phyloP scores from a whole-genome alignment of 2,329 filamentous ascomycete species.

The Aspergillus chevalieri region DNA sequence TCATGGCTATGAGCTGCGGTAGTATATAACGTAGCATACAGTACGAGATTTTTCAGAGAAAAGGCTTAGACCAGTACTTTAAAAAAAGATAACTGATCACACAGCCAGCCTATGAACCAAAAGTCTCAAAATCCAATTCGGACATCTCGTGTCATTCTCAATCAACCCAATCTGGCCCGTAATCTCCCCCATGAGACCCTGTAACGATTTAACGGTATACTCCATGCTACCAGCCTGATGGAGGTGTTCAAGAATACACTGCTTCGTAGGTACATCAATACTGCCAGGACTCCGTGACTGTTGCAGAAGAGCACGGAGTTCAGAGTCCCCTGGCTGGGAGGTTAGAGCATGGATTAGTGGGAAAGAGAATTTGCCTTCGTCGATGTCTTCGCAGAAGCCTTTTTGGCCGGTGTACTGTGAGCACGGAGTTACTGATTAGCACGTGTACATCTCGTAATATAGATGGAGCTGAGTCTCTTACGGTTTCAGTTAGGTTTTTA shows the following conservation, averaged over 20 bases:
- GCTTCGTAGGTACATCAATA: neutral
- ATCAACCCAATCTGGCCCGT: neutral
- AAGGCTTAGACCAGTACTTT: too few species aligned
- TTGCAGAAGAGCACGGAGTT: neutral
- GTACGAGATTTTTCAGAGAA: too few species aligned
- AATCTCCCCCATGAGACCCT: neutral
- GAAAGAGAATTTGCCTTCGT: conserved; percentile 81
- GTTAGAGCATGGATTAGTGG: conserved; percentile 64
- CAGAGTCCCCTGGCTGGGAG: conserved; percentile 7
- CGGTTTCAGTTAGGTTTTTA: conserved; percentile 60
- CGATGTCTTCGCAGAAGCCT: conserved; percentile 57
- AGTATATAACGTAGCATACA: too few species aligned
- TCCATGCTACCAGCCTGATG: neutral
- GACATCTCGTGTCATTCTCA: neutral
- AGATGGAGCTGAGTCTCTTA: neutral
- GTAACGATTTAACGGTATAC: neutral
- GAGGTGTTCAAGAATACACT: neutral
- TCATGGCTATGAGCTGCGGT: too few species aligned
- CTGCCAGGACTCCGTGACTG: too few species aligned
- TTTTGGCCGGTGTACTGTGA: conserved; percentile 72
- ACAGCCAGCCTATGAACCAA: neutral
- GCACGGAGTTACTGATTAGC: neutral
- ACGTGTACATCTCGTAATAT: neutral
- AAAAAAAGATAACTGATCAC: neutral
- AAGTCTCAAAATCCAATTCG: neutral